Conservation (phyloP, 768 basidiomycete genomes). For the Mycena venus region DNA sequence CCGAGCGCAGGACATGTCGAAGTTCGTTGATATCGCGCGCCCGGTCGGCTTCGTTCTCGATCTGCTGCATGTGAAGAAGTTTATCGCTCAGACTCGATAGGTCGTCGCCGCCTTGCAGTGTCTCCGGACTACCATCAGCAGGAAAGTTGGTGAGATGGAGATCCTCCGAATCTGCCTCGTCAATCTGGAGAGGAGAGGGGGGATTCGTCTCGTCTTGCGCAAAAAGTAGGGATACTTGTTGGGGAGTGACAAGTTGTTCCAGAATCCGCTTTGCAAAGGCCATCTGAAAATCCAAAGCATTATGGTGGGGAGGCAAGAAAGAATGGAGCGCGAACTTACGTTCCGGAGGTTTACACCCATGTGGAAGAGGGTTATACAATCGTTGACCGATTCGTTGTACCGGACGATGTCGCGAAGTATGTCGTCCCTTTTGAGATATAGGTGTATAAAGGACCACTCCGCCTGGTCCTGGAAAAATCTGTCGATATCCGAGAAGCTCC, state of each 20-base stretch:
- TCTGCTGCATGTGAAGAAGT: background rate
- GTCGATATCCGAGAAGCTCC: constrained; percentile 41
- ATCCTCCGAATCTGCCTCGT: background rate
- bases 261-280: background rate
- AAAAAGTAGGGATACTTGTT: background rate
- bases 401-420: constrained; percentile 55
- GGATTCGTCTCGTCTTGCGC: background rate
- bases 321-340: background rate
- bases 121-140: background rate
- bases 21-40: constrained; percentile 55
- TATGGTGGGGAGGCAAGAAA: background rate
- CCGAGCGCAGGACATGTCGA: constrained; percentile 52
- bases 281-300: background rate
- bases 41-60: constrained; percentile 53
- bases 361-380: constrained; percentile 57
- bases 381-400: constrained; percentile 58
- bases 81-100: background rate
- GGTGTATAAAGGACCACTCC: constrained; percentile 65
- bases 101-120: background rate
- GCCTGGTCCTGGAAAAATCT: constrained; percentile 59
- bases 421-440: constrained; percentile 69
- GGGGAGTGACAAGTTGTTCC: background rate
- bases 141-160: background rate
- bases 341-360: background rate
- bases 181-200: background rate